Percentiles rank a stretch among this genome's conserved stretches.
phyloP scores from a whole-genome alignment of 208 protist species.

The Spongospora subterranea region DNA sequence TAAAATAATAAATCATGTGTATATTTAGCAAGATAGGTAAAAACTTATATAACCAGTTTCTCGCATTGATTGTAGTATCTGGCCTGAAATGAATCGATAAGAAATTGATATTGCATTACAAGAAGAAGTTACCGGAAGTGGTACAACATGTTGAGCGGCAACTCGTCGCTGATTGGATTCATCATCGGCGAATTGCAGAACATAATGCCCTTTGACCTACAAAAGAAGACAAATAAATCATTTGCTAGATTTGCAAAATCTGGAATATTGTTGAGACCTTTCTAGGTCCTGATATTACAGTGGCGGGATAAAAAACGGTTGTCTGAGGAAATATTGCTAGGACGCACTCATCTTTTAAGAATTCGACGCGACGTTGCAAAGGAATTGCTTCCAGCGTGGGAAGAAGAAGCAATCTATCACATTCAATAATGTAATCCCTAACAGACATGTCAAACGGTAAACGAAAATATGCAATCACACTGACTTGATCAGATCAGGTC shows the following conservation, averaged over 20 bases:
- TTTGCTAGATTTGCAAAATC: neutral
- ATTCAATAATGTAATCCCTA: slow-evolving; percentile 48
- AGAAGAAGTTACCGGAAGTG: neutral
- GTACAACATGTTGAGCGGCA: neutral
- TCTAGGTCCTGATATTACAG: slow-evolving; percentile 19
- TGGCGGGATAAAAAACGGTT: slow-evolving; percentile 44
- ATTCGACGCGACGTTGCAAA: neutral
- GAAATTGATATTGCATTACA: neutral
- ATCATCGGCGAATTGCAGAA: slow-evolving; percentile 50
- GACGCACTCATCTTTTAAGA: slow-evolving; percentile 33
- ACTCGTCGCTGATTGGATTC: slow-evolving; percentile 26
- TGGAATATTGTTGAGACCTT: neutral
- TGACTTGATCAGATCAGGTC: neutral
- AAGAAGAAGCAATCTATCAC: neutral
- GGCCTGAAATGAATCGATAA: neutral
- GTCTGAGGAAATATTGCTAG: slow-evolving; percentile 39
- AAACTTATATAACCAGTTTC: neutral
- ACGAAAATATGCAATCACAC: neutral
- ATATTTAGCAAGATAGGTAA: too few species aligned
- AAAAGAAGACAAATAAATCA: neutral
- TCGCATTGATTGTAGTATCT: neutral
- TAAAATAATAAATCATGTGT: too few species aligned
- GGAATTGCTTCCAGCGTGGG: neutral
- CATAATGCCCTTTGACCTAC: neutral
- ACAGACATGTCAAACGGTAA: neutral